These are phyloP conservation scores for Sphenostylis stenocarpa DNA, from an alignment of 306 rosid species.

Conservation along the genomic window DNA sequence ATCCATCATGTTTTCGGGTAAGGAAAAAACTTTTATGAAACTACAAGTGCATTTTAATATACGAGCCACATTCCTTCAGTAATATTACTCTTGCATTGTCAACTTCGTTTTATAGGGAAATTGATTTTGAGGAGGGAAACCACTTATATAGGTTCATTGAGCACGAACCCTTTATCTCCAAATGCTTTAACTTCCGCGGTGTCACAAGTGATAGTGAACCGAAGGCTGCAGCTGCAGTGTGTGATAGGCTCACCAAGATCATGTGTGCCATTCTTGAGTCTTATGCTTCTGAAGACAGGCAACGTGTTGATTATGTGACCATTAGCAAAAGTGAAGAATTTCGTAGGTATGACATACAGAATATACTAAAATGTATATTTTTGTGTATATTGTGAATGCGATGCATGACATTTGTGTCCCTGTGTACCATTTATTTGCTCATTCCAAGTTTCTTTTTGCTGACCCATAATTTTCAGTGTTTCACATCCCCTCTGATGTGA, in stretches of 20 bases:
- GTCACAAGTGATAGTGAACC: slow-evolving; percentile 63
- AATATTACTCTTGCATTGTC: slow-evolving; percentile 16
- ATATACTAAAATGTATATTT: not conserved
- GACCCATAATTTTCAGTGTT: not conserved
- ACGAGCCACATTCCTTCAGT: not conserved
- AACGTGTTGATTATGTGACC: slow-evolving; percentile 64
- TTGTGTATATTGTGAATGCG: not conserved
- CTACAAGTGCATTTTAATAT: not conserved
- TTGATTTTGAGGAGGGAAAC: slow-evolving; percentile 80
- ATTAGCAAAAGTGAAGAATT: slow-evolving; percentile 92
- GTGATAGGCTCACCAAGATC: slow-evolving; percentile 69
- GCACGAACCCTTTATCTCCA: slow-evolving; percentile 69
- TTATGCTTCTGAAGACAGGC: slow-evolving; percentile 73
- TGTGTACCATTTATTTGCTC: not conserved
- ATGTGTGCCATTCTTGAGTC: slow-evolving; percentile 94
- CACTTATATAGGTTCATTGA: slow-evolving; percentile 84
- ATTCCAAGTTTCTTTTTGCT: not conserved
- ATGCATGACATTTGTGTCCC: not conserved
- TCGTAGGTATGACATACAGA: slow-evolving; percentile 56
- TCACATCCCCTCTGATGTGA: not conserved
- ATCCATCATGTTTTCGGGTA: slow-evolving; percentile 89
- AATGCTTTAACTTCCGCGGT: slow-evolving; percentile 77
- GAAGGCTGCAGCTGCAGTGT: slow-evolving; percentile 63
- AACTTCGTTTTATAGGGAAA: slow-evolving; percentile 55
- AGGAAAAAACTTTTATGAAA: slow-evolving; percentile 36